A percentile compares a stretch with the other conserved stretches of the same genome.
Conservation (phyloP, 2,329 filamentous ascomycete species). For the Zasmidium angulare region DNA sequence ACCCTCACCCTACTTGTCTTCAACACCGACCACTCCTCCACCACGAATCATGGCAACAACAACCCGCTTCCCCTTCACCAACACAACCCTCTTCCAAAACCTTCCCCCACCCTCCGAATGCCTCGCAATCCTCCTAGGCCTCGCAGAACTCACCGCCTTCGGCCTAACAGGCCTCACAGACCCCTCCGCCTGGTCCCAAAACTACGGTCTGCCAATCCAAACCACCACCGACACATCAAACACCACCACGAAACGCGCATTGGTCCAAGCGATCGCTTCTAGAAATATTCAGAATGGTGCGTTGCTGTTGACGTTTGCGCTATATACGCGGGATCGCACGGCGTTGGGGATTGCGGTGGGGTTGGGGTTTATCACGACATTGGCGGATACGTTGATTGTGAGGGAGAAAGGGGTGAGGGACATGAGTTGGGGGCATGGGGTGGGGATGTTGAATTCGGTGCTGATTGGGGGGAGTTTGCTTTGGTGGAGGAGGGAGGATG, state of each 20-base stretch:
- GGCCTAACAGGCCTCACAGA: conserved; percentile 37
- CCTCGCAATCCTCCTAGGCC: conserved; percentile 37
- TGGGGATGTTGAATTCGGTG: conserved; percentile 30
- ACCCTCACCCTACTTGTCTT: neutral
- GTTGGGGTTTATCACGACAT: conserved; percentile 28
- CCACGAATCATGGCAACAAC: conserved; percentile 7
- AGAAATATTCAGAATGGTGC: conserved; percentile 35
- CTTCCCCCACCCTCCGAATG: conserved; percentile 37
- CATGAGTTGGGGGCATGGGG: conserved; percentile 28
- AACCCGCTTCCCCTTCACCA: conserved; percentile 8
- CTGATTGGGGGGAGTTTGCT: conserved; percentile 31
- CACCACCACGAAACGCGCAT: conserved; percentile 24
- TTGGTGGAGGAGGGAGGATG: conserved; percentile 30
- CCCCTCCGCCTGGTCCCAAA: conserved; percentile 32
- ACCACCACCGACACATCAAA: conserved; percentile 1
- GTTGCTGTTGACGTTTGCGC: conserved; percentile 32
- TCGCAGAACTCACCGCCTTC: conserved; percentile 33
- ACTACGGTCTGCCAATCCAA: conserved; percentile 28
- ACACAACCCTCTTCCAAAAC: conserved; percentile 23
- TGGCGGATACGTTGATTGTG: conserved; percentile 33
- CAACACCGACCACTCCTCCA: neutral
- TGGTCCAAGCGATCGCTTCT: conserved; percentile 30
- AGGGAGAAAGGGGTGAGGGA: conserved; percentile 30
- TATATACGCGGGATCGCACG: conserved; percentile 32
- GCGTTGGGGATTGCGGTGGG: conserved; percentile 32